These are phyloP conservation scores for Cucumis cinereus DNA, from an alignment of 306 rosid genomes.

Conservation along the genomic window DNA sequence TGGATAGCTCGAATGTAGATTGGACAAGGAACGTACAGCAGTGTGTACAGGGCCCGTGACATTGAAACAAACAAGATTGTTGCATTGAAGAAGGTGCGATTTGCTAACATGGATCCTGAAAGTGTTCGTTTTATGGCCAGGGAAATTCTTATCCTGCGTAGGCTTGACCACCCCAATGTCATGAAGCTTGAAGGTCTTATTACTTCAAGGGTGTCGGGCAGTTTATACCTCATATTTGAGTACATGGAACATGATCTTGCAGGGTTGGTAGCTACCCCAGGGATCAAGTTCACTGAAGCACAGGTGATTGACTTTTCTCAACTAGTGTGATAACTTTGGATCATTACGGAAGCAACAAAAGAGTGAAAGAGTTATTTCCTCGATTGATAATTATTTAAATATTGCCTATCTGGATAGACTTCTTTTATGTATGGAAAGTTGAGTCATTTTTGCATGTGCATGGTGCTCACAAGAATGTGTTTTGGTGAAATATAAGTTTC, in stretches of 20 bases:
- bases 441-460: neutral
- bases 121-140: slow-evolving; percentile 87
- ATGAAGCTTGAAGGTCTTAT: slow-evolving; percentile 88
- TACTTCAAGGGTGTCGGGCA: slow-evolving; percentile 70
- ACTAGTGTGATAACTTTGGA: neutral
- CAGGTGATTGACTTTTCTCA: slow-evolving; percentile 36
- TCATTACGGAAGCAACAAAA: neutral
- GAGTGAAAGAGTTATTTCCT: neutral
- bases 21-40: slow-evolving; percentile 93
- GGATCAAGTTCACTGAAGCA: slow-evolving; percentile 49
- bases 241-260: slow-evolving; percentile 89
- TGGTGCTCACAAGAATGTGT: neutral
- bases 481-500: neutral
- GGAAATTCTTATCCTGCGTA: slow-evolving; percentile 54
- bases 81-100: slow-evolving; percentile 80
- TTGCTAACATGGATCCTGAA: slow-evolving; percentile 74
- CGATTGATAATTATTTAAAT: neutral
- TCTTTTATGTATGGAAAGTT: slow-evolving; percentile 4
- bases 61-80: slow-evolving; percentile 59
- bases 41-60: slow-evolving; percentile 76
- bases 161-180: slow-evolving; percentile 85
- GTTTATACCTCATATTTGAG: slow-evolving; percentile 75
- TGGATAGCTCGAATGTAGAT: slow-evolving; percentile 27
- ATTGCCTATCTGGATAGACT: neutral
- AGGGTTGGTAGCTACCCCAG: slow-evolving; percentile 49